Base-by-base conservation (phyloP, 2,329 filamentous ascomycete genomes). In the Colletotrichum echinochloae region DNA sequence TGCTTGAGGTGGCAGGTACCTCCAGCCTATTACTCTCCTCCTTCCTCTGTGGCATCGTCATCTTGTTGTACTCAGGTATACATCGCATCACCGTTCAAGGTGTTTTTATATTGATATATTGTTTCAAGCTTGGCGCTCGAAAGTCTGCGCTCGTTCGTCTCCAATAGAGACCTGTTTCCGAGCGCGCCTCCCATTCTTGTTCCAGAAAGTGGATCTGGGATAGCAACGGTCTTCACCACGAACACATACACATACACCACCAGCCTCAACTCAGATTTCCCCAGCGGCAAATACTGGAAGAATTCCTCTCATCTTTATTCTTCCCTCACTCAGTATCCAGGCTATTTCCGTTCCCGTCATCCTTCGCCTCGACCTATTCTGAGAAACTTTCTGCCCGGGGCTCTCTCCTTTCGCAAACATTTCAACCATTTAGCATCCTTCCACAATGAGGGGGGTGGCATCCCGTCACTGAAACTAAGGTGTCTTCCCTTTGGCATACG, bases 211-310 rank as follows among this genome's bases (percentile, higher is more conserved):
- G 30, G 20, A 20, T 33, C 20, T 9, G 6, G 51, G 8, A 54
- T 3, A 35, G 7, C 18, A n/a, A 23, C 35, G 11, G 30, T 37
- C n/a, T 4, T 37, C 28, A 35, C 28, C 28, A 30, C 23, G 2
- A 48, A 41, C 39, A 41, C 6, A 41, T 16, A 39, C 5, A 18
- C 16, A 18, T 61, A 55, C 37, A 3, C 62, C 26, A 23, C 18
- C 11, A 30, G 30, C 23, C 33, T 23, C 30, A 33, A 37, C 26
- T 28, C 33, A 39, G 11, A 30, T 30, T 30, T 39, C 56, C 33
- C 55, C 60, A 49, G 49, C 33, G 49, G 33, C 62, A 48, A 51
- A 54, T 66, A 33, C 54, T 66, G 62, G 55, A 55, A 28, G 49
- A 56, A 33, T 49, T 61, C n/a, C 48, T 69, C 23, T 41, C 61